Evolutionary conservation across 2,329 filamentous ascomycete genomes (phyloP).

Genomic region (Colletotrichum destructivum): DNA sequence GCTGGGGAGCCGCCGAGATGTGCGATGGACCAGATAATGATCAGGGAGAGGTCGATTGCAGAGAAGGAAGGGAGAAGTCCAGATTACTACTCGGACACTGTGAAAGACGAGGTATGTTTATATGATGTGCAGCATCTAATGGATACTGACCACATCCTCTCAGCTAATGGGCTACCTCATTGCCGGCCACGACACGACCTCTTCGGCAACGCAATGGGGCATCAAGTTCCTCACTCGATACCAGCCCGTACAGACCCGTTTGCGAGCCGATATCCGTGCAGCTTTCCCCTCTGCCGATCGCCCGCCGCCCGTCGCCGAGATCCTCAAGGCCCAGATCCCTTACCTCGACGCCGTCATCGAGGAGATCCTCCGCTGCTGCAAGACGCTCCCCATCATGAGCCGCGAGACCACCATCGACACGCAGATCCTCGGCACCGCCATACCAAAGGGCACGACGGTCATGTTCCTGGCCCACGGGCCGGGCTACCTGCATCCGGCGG

Average conservation of each 20-base stretch:
- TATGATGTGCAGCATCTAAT: no score
- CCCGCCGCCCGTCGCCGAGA: conserved; percentile 44
- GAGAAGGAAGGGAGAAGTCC: conserved; percentile 50
- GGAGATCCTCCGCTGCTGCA: conserved; percentile 48
- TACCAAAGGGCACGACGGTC: conserved; percentile 48
- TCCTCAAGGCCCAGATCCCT: conserved; percentile 42
- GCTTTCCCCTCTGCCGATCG: conserved; percentile 35
- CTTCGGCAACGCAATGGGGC: conserved; percentile 44
- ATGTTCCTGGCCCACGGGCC: conserved; percentile 40
- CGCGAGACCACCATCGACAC: conserved; percentile 48
- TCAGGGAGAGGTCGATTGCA: conserved; percentile 50
- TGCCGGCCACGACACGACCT: conserved; percentile 48
- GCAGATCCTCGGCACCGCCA: conserved; percentile 44
- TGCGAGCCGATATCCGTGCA: conserved; percentile 46
- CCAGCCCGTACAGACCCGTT: conserved; percentile 46
- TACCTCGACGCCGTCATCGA: conserved; percentile 50
- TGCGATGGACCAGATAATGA: conserved; percentile 53
- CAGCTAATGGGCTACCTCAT: conserved; percentile 48
- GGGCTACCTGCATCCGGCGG: conserved; percentile 6
- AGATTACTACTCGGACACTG: conserved; percentile 48
- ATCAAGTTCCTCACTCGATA: conserved; percentile 44
- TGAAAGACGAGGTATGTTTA: conserved; percentile 52
- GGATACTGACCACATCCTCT: conserved; percentile 1
- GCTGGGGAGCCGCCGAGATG: conserved; percentile 18
- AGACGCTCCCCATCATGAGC: conserved; percentile 44